Conservation (phyloP, 768 basidiomycete genomes). For the Phylloporus sp. region DNA sequence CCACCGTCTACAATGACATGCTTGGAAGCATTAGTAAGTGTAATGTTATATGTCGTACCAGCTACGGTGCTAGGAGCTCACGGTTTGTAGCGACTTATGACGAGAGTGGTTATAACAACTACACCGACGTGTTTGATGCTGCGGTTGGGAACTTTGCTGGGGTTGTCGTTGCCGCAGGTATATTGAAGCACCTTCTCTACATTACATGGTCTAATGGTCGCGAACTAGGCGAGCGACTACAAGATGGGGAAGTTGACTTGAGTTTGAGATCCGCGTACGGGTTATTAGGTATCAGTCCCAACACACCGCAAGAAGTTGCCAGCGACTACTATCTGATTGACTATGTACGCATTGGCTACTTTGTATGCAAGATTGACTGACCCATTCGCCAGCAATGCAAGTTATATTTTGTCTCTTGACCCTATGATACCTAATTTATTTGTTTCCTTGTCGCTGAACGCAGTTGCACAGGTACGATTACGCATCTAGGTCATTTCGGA, state of each 20-base stretch:
- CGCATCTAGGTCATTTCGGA: background rate
- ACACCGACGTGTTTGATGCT: conserved; percentile 37
- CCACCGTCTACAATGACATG: conserved; percentile 41
- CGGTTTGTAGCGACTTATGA: conserved; percentile 47
- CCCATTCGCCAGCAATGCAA: conserved; percentile 23
- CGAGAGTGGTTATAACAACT: conserved; percentile 45
- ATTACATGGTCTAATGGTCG: conserved; percentile 37
- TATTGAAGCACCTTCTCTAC: conserved; percentile 25
- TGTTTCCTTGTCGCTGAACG: background rate
- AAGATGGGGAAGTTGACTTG: conserved; percentile 40
- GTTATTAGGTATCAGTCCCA: conserved; percentile 42
- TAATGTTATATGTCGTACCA: background rate
- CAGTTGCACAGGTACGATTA: conserved; percentile 27
- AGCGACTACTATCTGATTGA: conserved; percentile 55
- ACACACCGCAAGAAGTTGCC: conserved; percentile 42
- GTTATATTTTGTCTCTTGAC: conserved; percentile 1
- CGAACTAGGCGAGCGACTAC: conserved; percentile 9
- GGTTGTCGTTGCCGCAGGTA: conserved; percentile 44
- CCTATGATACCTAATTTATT: conserved; percentile 1
- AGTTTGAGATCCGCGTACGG: conserved; percentile 52
- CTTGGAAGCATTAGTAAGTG: conserved; percentile 42
- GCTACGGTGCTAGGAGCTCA: background rate
- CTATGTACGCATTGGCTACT: conserved; percentile 17
- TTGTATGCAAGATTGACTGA: conserved; percentile 1
- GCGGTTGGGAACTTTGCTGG: conserved; percentile 38